Evolutionary conservation across 2,329 filamentous ascomycete genomes (phyloP), one percentile per base, ranked within the genome.

Genomic region (Proliferodiscus dingleyae): DNA sequence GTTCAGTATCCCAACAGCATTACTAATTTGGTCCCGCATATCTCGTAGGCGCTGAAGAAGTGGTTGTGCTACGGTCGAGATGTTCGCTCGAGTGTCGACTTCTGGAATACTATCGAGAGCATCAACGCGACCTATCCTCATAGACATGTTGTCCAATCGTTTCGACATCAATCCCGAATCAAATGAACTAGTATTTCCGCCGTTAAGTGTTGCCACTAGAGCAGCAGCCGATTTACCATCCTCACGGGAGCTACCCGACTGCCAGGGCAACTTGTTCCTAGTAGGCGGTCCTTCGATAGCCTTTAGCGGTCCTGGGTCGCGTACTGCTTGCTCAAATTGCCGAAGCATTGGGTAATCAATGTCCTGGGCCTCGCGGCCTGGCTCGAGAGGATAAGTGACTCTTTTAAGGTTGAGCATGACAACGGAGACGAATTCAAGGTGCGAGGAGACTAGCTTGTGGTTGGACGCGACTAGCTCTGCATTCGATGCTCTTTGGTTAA

Each of bases 291-390:
- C 36, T 43, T 54, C 45, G n/a, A 55, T 44, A 5, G 43, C 47
- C 29, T 37, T 30, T 22, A 58, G 43, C 1, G 54, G 54, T 39
- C 46, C 22, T 3, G 56, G 56, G 22, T 47, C 49, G 15, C 41
- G 33, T 9, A 58, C 37, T 10, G 56, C 56, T 39, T 56, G 52
- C 24, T 58, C 50, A 32, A 58, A 51, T 40, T 56, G 52, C 9
- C 52, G 46, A 5, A 58, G 39, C 37, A 56, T 54, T 5, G 52
- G 49, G 37, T 55, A 56, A 29, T 58, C 56, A 22, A 58, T 53
- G 18, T 57, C 45, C 15, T 45, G 24, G 26, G 33, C 10, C 32
- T 53, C 48, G 15, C 18, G 28, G 5, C 42, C 45, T n/a, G 29
- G 41, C 26, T 53, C 55, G 7, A 58, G 45, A 21, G 54, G 56